Conservation (phyloP, 768 basidiomycete species). For the Panaeolus papilionaceus region DNA sequence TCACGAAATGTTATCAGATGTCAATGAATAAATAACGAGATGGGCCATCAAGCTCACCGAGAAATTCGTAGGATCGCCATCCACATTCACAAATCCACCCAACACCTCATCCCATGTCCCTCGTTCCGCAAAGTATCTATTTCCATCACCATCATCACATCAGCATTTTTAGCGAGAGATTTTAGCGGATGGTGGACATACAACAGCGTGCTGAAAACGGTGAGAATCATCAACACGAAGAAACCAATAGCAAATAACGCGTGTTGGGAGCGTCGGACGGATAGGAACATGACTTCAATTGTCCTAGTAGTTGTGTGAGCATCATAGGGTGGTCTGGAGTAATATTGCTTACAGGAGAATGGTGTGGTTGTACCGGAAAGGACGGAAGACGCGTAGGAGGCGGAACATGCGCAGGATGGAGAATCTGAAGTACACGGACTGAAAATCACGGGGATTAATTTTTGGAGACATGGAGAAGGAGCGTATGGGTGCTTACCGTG, state of each 20-base stretch:
- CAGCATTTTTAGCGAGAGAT: background rate
- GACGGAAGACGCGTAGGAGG: constrained; percentile 85
- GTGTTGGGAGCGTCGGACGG: constrained; percentile 84
- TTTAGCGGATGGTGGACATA: constrained; percentile 38
- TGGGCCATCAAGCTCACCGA: constrained; percentile 58
- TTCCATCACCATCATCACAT: background rate
- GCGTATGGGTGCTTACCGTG: constrained; percentile 54
- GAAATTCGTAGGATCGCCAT: constrained; percentile 85
- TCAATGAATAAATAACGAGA: no score
- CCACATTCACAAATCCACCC: constrained; percentile 81
- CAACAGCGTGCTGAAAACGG: constrained; percentile 88
- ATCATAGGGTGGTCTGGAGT: background rate
- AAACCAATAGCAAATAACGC: constrained; percentile 85
- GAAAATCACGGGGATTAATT: constrained; percentile 8
- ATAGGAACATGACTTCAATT: constrained; percentile 92
- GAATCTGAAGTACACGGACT: constrained; percentile 90
- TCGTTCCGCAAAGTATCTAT: constrained; percentile 87
- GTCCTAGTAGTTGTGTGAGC: constrained; percentile 51
- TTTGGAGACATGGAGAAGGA: background rate
- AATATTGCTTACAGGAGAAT: constrained; percentile 54
- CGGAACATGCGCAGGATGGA: constrained; percentile 92
- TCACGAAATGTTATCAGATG: no score
- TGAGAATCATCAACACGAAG: constrained; percentile 85
- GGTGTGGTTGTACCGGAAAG: constrained; percentile 79
- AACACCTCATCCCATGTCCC: constrained; percentile 88